Evolutionary conservation across 129 eudicot species (phyloP), one percentile per base, ranked within the genome.

Genomic region (Tagetes patula): DNA sequence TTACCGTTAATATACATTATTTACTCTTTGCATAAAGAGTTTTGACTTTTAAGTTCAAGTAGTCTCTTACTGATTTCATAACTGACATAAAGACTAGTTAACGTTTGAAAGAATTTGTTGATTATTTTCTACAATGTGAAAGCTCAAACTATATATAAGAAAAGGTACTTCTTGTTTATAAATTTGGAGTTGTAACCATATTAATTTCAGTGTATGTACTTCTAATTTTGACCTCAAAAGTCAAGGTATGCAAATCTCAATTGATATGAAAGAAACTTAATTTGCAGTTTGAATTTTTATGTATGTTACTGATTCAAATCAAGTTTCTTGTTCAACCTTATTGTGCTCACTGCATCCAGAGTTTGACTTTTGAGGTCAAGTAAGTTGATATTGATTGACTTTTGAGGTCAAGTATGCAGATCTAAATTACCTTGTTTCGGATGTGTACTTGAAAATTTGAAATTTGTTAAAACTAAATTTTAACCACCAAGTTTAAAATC

Each of bases 361-460:
- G 30, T 69, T 70, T 70, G 62, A 71, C 13, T 41, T 42, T 65
- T 48, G 33, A 46, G 48, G 48, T 70, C 32, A 65, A 47, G 30
- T 34, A 30, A 20, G 12, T 13, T 48, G 43, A 5, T n/a, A 20
- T 30, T 69, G 63, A 38, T 50, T 70, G 62, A 71, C 13, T 41
- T 42, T 65, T 48, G 33, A 46, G 48, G 48, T 70, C 32, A 65
- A 47, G 30, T 34, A 30, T 8, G 12, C 8, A 32, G 43, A 5
- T n/a, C 8, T 30, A 49, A 48, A 38, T 50, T 20, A 20, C 27
- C 31, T 66, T 40, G 33, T 49, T 34, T 39, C 49, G 33, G 12
- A 38, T 11, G 30, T 39, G n/a, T 14, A 31, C 8, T 3, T 1
- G 54, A 3, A 50, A 50, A n/a, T 37, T 14, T 52, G n/a, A 50